Conservation (phyloP, 225 moss, liverwort and hornwort species). For the Physcomitrium patens region DNA sequence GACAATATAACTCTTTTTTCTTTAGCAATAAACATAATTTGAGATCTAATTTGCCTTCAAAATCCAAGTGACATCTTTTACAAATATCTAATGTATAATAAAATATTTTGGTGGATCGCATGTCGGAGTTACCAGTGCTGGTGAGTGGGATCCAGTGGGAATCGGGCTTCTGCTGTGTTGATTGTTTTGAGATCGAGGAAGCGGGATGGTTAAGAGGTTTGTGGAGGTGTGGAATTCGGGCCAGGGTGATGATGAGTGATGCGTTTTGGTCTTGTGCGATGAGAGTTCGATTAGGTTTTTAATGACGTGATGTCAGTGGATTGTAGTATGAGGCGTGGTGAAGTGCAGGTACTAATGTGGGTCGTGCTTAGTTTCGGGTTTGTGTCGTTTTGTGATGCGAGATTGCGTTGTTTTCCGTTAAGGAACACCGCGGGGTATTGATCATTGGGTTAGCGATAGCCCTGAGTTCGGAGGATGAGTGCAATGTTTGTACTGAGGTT, state of each 20-base stretch:
- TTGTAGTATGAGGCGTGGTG: constrained; percentile 13
- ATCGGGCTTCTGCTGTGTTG: too few relatives aligned
- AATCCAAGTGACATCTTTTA: too few relatives aligned
- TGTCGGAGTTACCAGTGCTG: background rate
- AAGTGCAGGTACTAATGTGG: background rate
- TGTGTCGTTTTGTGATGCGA: constrained; percentile 17
- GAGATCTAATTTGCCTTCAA: too few relatives aligned
- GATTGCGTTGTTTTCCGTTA: background rate
- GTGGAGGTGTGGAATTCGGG: constrained; percentile 8
- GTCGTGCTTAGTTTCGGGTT: background rate
- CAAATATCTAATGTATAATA: too few relatives aligned
- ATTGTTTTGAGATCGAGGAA: constrained; percentile 13
- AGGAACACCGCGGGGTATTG: constrained; percentile 14
- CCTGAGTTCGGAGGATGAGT: background rate
- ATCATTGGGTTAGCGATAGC: constrained; percentile 20
- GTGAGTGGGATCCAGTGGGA: too few relatives aligned
- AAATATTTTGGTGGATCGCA: constrained; percentile 4
- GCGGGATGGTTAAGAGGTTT: constrained; percentile 15
- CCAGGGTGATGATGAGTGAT: constrained; percentile 11
- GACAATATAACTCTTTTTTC: too few relatives aligned
- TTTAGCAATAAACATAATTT: too few relatives aligned
- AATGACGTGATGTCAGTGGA: constrained; percentile 13
- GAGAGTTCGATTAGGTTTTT: constrained; percentile 9
- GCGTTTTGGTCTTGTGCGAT: too few relatives aligned
- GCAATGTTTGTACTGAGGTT: constrained; percentile 9